Base-by-base conservation (phyloP, 768 basidiomycete genomes). In the Pluteus cervinus region DNA sequence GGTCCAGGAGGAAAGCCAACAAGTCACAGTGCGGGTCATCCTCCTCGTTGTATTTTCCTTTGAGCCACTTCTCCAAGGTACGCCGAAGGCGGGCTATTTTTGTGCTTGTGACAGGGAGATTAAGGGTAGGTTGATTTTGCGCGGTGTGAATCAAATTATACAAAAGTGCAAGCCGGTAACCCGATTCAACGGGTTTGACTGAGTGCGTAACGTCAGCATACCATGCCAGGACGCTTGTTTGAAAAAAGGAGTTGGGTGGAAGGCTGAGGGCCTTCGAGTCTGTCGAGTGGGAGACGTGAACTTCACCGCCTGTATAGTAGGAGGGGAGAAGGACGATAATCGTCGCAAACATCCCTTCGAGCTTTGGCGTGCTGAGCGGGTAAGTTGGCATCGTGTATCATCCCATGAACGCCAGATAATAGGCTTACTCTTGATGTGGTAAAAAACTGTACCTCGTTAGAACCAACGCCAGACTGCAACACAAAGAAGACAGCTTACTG, bases 321-420 rank as follows among this genome's bases (percentile, higher is more conserved):
- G 67, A 67, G 0, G 66, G 65, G 4, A 69, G 57, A 1, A 66
- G 52, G 14, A 69, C 46, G 29, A 67, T 45, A 26, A 69, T 51
- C 0, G 64, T 63, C 3, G 66, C 66, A 37, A 71, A 69, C 62
- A 64, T 65, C 1, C 60, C 61, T 11, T 56, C 33, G 0, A 45
- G 43, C 36, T 65, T 63, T 24, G 58, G 60, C 1, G 64, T 62
- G 39, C 49, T 51, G 30, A 33, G 17, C 18, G 23, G 17, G 24
- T 1, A 31, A 6, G 8, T 12, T 3, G 9, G 11, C 14, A 25
- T 36, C 22, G 17, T 22, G n/a, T 16, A 12, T 21, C 11, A 11
- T 11, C 17, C 17, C n/a, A 15, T 7, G 14, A 11, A 36, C 22
- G 17, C 5, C n/a, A 24, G 24, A n/a, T 15, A 20, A 15, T 21